Conservation (phyloP, 495 filamentous ascomycete species). For the Penicillium coprophilum region DNA sequence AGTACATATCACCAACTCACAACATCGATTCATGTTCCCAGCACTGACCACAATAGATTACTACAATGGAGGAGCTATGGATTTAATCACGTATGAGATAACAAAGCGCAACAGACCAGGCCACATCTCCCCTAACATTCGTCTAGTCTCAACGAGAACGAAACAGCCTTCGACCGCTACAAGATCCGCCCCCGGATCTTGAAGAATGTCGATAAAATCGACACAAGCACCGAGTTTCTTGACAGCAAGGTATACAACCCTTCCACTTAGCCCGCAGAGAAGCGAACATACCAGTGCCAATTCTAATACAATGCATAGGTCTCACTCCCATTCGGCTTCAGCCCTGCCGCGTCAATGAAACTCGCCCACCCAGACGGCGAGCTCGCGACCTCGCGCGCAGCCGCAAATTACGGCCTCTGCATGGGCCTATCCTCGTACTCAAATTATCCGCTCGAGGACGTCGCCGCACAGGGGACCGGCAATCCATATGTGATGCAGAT, state of each 20-base stretch:
- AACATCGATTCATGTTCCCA: too few species aligned
- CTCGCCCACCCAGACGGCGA: slow-evolving; percentile 85
- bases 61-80: slow-evolving; percentile 51
- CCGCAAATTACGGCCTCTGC: slow-evolving; percentile 66
- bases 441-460: slow-evolving; percentile 52
- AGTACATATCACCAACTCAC: background rate
- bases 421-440: slow-evolving; percentile 59
- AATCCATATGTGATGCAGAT: slow-evolving; percentile 65
- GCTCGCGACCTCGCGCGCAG: slow-evolving; percentile 73
- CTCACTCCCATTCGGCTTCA: slow-evolving; percentile 81
- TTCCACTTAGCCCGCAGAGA: background rate
- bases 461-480: slow-evolving; percentile 40
- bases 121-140: background rate
- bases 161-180: slow-evolving; percentile 53
- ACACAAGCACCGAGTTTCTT: slow-evolving; percentile 50
- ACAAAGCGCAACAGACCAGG: background rate
- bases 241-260: slow-evolving; percentile 28
- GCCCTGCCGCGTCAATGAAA: slow-evolving; percentile 82
- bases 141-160: slow-evolving; percentile 48
- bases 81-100: slow-evolving; percentile 33
- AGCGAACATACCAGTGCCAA: background rate
- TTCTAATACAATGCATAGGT: slow-evolving; percentile 37
- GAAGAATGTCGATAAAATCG: slow-evolving; percentile 49
- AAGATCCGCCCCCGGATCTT: slow-evolving; percentile 57
- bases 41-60: slow-evolving; percentile 38